phyloP scores from a whole-genome alignment of 441 rosid species.

The Bocquillonia castaneifolia region DNA sequence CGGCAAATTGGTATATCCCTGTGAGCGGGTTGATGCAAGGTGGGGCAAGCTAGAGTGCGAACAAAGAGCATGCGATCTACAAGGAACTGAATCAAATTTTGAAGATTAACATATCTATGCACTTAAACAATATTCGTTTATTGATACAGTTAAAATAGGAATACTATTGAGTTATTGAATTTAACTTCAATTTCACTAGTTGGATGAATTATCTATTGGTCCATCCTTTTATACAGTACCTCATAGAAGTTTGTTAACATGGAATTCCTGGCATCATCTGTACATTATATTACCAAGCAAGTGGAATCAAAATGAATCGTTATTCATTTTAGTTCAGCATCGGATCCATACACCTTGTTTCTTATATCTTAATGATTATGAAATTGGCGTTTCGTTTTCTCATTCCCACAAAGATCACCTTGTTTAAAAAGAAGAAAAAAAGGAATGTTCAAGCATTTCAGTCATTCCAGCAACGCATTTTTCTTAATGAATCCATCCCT shows the following conservation, averaged over 20 bases:
- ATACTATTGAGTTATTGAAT: neutral
- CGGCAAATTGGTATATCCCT: conserved; percentile 66
- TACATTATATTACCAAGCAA: too few relatives aligned
- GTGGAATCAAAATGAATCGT: too few relatives aligned
- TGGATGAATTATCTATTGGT: neutral
- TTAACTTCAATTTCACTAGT: neutral
- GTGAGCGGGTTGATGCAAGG: conserved; percentile 90
- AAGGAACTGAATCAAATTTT: conserved; percentile 40
- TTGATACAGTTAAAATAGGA: neutral
- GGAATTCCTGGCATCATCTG: neutral
- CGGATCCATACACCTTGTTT: too few relatives aligned
- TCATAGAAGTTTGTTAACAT: neutral
- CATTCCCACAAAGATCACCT: too few relatives aligned
- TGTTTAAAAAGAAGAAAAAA: too few relatives aligned
- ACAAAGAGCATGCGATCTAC: conserved; percentile 79
- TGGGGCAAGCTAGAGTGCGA: conserved; percentile 99
- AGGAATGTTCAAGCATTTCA: too few relatives aligned
- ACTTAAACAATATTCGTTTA: neutral
- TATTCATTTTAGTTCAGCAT: too few relatives aligned
- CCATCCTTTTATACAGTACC: neutral
- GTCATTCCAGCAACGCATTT: neutral
- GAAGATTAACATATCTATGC: neutral
- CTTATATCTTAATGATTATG: too few relatives aligned
- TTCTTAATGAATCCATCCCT: neutral
- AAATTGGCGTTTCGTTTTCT: too few relatives aligned